Base-by-base conservation (phyloP, 2,329 filamentous ascomycete species). In the Botrytis elliptica region DNA sequence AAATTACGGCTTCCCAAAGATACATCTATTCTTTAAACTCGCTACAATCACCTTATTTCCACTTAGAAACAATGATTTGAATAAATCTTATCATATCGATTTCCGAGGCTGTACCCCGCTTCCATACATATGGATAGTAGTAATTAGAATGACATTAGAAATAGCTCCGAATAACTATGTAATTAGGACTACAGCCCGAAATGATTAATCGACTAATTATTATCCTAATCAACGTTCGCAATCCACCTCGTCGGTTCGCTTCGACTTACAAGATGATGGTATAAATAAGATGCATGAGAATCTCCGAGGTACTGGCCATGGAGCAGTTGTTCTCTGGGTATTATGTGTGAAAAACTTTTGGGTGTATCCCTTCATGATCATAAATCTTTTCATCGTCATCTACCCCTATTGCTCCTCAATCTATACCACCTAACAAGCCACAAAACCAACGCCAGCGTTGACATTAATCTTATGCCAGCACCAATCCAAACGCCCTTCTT, bases 401-500 rank as follows among this genome's bases (percentile, higher is more conserved):
- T 68, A 68, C 66, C 66, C 66, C n/a, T 57, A 33, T 57, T 68
- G 40, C 60, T 49, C 38, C 60, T 55, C 25, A 55, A 38, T 49
- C 72, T 74, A 46, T 59, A 71, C 42, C 55, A 46, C 66, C 40
- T 71, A 49, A 74, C n/a, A 33, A 74, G 60, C 66, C 67, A 74
- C 12, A 49, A 42, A 44, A 74, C 42, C 44, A 71, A 70, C 46
- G 67, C 68, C 40, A 74, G 42, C 20, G 67, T 72, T 44, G 62
- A 69, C 46, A 76, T 36, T 12, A 77, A 44, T 72, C 79, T 77
- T 33, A 77, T 40, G 46, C 70, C 70, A 40, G 77, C 77, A 29
- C 78, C 76, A 67, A 80, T 77, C 77, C 78, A 79, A 55, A 80
- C 76, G 12, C 78, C 80, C 25, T 63, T 74, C 74, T 79, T 77